Evolutionary conservation across 257 asterid genomes (phyloP).

Genomic region (Anisodus acutangulus): DNA sequence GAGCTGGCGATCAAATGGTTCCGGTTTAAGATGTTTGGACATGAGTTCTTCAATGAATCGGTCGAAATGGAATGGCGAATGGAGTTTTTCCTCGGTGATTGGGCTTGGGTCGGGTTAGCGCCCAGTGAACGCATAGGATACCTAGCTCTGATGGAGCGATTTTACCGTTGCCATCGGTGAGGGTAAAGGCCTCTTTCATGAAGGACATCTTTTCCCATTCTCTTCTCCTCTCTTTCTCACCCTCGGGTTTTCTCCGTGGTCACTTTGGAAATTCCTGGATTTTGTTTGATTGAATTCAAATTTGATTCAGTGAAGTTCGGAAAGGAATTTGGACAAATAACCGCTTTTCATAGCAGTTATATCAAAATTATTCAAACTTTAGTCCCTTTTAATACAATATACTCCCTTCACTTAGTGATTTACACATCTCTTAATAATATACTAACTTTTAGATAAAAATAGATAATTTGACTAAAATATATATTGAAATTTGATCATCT

Average conservation of each 20-base stretch:
- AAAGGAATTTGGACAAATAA: too few relatives aligned
- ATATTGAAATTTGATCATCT: too few relatives aligned
- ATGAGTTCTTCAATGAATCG: conserved; percentile 73
- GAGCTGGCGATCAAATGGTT: background rate
- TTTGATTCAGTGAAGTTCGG: too few relatives aligned
- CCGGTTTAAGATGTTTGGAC: conserved; percentile 85
- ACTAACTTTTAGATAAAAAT: too few relatives aligned
- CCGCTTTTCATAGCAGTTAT: too few relatives aligned
- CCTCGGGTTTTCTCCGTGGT: background rate
- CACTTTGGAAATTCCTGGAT: too few relatives aligned
- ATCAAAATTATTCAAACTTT: too few relatives aligned
- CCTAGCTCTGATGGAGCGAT: conserved; percentile 87
- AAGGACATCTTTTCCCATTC: conserved; percentile 87
- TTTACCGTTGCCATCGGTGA: conserved; percentile 86
- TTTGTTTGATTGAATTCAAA: background rate
- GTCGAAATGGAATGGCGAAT: conserved; percentile 65
- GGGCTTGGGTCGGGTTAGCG: conserved; percentile 67
- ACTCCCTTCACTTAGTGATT: too few relatives aligned
- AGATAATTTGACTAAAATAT: too few relatives aligned
- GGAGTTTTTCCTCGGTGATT: conserved; percentile 66
- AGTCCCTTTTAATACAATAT: too few relatives aligned
- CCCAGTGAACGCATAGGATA: conserved; percentile 85
- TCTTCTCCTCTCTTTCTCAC: background rate
- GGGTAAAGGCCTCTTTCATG: conserved; percentile 85
- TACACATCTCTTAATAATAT: too few relatives aligned